Base-by-base conservation (phyloP, 768 basidiomycete genomes). In the Leccinum uliginosum region DNA sequence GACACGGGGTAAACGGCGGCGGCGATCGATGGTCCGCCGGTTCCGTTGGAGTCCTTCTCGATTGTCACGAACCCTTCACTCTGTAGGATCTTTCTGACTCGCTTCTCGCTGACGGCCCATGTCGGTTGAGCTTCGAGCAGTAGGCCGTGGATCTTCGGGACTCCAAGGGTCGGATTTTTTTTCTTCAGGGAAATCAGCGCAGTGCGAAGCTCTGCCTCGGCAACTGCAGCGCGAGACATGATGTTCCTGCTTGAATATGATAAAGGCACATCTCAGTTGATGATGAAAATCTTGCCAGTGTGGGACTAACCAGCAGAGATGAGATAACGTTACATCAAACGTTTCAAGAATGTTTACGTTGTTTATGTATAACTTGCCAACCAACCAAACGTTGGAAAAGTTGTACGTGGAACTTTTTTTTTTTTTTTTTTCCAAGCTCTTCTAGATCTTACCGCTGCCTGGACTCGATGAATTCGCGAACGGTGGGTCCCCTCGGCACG, bases 41-140 rank as follows among this genome's bases (percentile, higher is more conserved):
- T 24, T n/a, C 46, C 56, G 2, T n/a, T 53, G 38, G 38, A 40
- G 15, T 26, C 51, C 50, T 19, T 60, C 30, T 51, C 63, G 2
- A 53, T 55, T n/a, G 62, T 67, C 21, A 81, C 71, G 30, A 86
- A 74, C 0, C 83, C 83, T 57, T 82, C 80, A 19, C 66, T 74
- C 60, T 88, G 85, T 2, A 93, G 73, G 49, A 89, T 73, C 69
- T 89, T 93, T 48, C 85, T 75, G 4, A 87, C 79, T 23, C 93
- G 81, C 65, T 92, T 93, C 71, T 94, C 93, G 68, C 89, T 90
- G 60, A 93, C 89, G 0, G 79, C 69, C 90, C 91, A 94, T 23
- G 80, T 75, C 3, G 88, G 81, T 61, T 89, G 73, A 10, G 75
- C 72, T 12, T 76, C 69, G 12, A 87, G 78, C 9, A 94, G 73